These are phyloP conservation scores for Neoascochyta sp. DNA, from an alignment of 2,329 filamentous ascomycete genomes.

Conservation along the genomic window DNA sequence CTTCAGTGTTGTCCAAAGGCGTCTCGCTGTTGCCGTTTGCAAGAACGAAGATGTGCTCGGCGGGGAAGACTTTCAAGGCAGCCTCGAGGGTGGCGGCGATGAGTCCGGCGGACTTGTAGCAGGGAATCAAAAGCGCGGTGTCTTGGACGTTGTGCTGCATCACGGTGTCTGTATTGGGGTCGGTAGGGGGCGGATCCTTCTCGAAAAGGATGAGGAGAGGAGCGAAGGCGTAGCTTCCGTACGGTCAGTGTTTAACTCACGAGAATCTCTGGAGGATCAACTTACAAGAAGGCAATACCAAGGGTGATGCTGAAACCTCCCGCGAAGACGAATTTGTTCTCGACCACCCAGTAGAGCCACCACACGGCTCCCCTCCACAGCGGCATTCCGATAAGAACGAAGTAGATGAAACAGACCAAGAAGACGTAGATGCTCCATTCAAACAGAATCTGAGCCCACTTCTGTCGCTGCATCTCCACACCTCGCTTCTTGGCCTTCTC, in stretches of 20 bases:
- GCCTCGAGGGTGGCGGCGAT: slow-evolving; percentile 44
- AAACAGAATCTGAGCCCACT: slow-evolving; percentile 38
- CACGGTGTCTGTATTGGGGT: slow-evolving; percentile 20
- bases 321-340: slow-evolving; percentile 39
- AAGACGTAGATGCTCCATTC: slow-evolving; percentile 40
- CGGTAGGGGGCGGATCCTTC: slow-evolving; percentile 23
- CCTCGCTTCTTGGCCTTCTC: slow-evolving; percentile 24
- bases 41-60: slow-evolving; percentile 47
- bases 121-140: slow-evolving; percentile 48
- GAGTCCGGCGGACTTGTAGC: slow-evolving; percentile 46
- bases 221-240: slow-evolving; percentile 20
- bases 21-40: slow-evolving; percentile 49
- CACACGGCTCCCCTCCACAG: slow-evolving; percentile 47
- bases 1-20: slow-evolving; percentile 48
- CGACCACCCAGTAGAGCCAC: slow-evolving; percentile 44
- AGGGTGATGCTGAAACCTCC: slow-evolving; percentile 44
- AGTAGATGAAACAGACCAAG: slow-evolving; percentile 41
- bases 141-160: slow-evolving; percentile 28
- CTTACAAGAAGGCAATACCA: slow-evolving; percentile 36
- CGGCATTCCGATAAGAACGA: slow-evolving; percentile 46
- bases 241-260: neutral
- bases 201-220: slow-evolving; percentile 36
- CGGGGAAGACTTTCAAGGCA: slow-evolving; percentile 47
- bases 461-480: slow-evolving; percentile 24
- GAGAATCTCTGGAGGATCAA: slow-evolving; percentile 5